These are phyloP conservation scores for Ogataea minuta DNA, from an alignment of 805 yeast species.

Conservation along the genomic window DNA sequence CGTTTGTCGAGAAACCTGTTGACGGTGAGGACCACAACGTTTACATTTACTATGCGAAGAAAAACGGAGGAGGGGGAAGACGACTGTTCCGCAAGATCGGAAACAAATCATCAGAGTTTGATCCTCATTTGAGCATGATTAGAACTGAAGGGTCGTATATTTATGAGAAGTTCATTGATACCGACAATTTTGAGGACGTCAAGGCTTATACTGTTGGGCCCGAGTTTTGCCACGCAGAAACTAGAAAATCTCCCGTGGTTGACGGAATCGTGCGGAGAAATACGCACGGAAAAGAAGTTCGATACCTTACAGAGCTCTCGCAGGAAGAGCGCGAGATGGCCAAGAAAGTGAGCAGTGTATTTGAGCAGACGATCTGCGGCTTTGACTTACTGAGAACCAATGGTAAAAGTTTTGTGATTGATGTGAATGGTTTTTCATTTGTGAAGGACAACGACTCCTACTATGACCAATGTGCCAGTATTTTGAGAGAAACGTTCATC, in stretches of 20 bases:
- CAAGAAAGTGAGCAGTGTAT: conserved; percentile 63
- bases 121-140: conserved; percentile 69
- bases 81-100: conserved; percentile 93
- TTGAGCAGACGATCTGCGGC: conserved; percentile 95
- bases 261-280: conserved; percentile 97
- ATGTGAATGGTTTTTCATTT: conserved; percentile 96
- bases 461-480: conserved; percentile 79
- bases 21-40: conserved; percentile 99
- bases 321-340: conserved; percentile 82
- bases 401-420: conserved; percentile 89
- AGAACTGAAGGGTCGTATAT: conserved; percentile 89
- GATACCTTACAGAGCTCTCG: conserved; percentile 80
- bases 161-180: conserved; percentile 94
- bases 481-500: conserved; percentile 70
- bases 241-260: conserved; percentile 98
- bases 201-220: conserved; percentile 97
- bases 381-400: conserved; percentile 89
- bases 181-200: conserved; percentile 97
- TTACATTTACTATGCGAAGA: conserved; percentile 81
- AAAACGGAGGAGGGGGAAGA: conserved; percentile 97
- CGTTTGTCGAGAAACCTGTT: conserved; percentile 97
- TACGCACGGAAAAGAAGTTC: conserved; percentile 94
- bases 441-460: conserved; percentile 88
- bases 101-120: conserved; percentile 94
- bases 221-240: conserved; percentile 92